Base-by-base conservation (phyloP, 2,329 filamentous ascomycete species). In the Apiospora phragmitis region DNA sequence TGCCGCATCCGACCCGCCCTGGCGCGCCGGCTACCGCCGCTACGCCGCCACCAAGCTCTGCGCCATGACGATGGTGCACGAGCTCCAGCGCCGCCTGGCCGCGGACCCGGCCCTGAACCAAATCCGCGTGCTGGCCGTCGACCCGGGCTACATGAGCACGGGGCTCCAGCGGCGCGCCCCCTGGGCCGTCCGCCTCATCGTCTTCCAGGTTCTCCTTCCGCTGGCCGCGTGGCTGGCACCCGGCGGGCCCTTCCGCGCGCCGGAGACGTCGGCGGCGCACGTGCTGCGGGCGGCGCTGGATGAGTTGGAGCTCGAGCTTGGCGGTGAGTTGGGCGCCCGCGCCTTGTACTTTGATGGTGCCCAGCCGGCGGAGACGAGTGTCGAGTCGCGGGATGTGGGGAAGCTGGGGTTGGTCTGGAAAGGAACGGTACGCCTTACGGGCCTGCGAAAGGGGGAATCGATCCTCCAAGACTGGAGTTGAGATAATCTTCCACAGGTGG, bases 31-130 rank as follows among this genome's bases (percentile, higher is more conserved):
- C 11, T 78, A 73, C 69, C 77, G 81, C 26, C 78, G 82, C 38
- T 83, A 83, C 68, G 82, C 80, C 11, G 81, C 80, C n/a, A 77
- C 79, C 45, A 83, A 82, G 71, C 76, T 83, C 9, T 83, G 77
- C 47, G 7, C 72, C 24, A 74, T 83, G 14, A 82, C 83, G 79
- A 76, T 83, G 74, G 73, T 76, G 76, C 77, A 81, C 68, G 81
- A 83, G 70, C 74, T 83, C 9, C 79, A 76, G 51, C 70, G 67
- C 14, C 80, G 82, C n/a, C 72, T 83, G 1, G 75, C 74, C 47
- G 70, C 66, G n/a, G 81, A 83, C 68, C 79, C 79, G 42, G 69
- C 70, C 6, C 74, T 83, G 8, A 78, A 73, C 49, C 77, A 79
- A 18, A 77, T 85, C 68, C 77, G 76, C 26, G 75, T 84, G 49